Evolutionary conservation across 2,329 filamentous ascomycete species (phyloP), one percentile per base, ranked within the genome.

Genomic region (Xylariomycetidae sp.): DNA sequence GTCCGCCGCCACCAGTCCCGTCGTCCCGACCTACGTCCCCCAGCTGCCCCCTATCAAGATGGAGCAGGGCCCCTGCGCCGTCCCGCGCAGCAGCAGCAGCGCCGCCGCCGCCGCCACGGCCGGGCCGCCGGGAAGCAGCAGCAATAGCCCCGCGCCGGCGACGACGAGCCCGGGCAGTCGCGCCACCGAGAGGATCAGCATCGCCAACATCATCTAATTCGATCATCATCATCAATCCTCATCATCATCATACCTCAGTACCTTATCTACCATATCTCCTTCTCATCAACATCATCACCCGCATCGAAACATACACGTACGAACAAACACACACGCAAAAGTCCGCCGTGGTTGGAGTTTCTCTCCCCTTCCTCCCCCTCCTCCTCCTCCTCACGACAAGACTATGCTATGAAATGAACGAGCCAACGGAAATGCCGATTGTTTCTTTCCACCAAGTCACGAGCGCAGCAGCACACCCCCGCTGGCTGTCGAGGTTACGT

Each of bases 181-280:
- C 38, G 65, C 44, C 47, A 56, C 68, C 48, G 56, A 67, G 55
- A 54, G 63, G 32, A 63, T 66, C 39, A 64, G 63, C 48, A 67
- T 68, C 37, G 61, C 60, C 32, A 65, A 66, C 46, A 67, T 66
- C 36, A 64, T 67, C 26, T 60, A 45, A 54, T 22, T 19, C 24
- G 17, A 32, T 22, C 3, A n/a, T n/a, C n/a, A n/a, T n/a, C n/a
- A n/a, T n/a, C n/a, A n/a, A n/a, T n/a, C n/a, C n/a, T n/a, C n/a
- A n/a, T n/a, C n/a, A n/a, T n/a, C n/a, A n/a, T n/a, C n/a, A n/a
- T n/a, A n/a, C n/a, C n/a, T n/a, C n/a, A n/a, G n/a, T n/a, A n/a
- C n/a, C n/a, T n/a, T n/a, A n/a, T n/a, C n/a, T n/a, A 9, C 15
- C 25, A 6, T 26, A 8, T 26, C 15, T 18, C n/a, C 15, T 15